phyloP scores from a whole-genome alignment of 495 filamentous ascomycete species.

The Penicillium diatomitis region DNA sequence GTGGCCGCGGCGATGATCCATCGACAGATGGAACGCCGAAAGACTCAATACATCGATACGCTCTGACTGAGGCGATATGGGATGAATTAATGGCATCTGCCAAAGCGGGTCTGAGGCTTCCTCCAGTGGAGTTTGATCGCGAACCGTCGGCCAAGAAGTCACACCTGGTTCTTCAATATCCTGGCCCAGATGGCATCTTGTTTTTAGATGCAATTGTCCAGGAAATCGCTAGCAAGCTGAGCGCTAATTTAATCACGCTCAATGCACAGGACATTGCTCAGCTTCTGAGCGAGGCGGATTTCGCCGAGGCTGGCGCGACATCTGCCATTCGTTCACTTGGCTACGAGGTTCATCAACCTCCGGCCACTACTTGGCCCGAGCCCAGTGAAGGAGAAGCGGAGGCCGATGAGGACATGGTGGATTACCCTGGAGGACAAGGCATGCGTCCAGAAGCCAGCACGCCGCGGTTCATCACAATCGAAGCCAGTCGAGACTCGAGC shows the following conservation, averaged over 20 bases:
- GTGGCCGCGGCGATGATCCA: conserved; percentile 16
- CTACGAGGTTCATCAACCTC: conserved; percentile 48
- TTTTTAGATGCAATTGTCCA: conserved; percentile 52
- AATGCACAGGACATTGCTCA: conserved; percentile 74
- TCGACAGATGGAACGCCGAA: conserved; percentile 6
- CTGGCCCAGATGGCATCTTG: conserved; percentile 45
- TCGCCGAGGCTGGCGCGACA: conserved; percentile 28
- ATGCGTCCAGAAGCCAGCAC: conserved; percentile 12
- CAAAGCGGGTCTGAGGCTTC: conserved; percentile 32
- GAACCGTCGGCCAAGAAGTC: conserved; percentile 48
- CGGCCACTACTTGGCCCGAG: conserved; percentile 25
- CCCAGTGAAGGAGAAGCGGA: conserved; percentile 29
- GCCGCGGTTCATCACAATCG: conserved; percentile 33
- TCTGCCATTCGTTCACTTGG: conserved; percentile 49
- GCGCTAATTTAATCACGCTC: conserved; percentile 70
- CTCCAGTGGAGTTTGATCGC: conserved; percentile 32
- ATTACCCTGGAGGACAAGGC: conserved; percentile 14
- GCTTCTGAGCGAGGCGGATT: conserved; percentile 64
- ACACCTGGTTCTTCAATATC: conserved; percentile 58
- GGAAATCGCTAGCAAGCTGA: conserved; percentile 46
- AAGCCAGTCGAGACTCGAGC: conserved; percentile 22
- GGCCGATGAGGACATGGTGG: conserved; percentile 32
- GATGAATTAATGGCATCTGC: conserved; percentile 32
- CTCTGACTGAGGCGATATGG: conserved; percentile 30
- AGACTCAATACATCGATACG: conserved; percentile 22